These are phyloP conservation scores for Botrytis hyacinthi DNA, from an alignment of 2,329 filamentous ascomycete species.

Conservation along the genomic window DNA sequence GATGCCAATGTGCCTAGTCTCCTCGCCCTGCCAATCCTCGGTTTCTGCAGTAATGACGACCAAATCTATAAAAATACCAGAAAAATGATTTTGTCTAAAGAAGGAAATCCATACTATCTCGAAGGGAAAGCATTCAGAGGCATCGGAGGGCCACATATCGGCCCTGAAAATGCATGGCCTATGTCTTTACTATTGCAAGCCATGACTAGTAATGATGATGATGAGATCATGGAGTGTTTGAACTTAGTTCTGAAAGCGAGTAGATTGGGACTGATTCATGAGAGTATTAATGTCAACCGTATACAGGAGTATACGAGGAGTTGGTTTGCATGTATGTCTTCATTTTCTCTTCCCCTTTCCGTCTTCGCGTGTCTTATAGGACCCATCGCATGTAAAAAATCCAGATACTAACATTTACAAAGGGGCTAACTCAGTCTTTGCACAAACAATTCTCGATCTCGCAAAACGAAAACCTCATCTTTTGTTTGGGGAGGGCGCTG, in stretches of 20 bases:
- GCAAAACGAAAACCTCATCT: slow-evolving; percentile 86
- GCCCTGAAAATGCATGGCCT: slow-evolving; percentile 89
- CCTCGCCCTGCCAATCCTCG: slow-evolving; percentile 73
- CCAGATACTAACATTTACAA: neutral
- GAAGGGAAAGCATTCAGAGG: slow-evolving; percentile 74
- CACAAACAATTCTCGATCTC: slow-evolving; percentile 85
- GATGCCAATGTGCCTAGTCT: slow-evolving; percentile 85
- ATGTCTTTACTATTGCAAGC: slow-evolving; percentile 93
- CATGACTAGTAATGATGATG: slow-evolving; percentile 80
- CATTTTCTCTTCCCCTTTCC: neutral
- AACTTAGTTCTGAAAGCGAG: slow-evolving; percentile 72
- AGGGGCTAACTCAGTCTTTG: slow-evolving; percentile 94
- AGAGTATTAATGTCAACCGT: slow-evolving; percentile 81
- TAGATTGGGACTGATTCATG: slow-evolving; percentile 79
- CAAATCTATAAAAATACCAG: slow-evolving; percentile 83
- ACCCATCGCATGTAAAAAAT: neutral
- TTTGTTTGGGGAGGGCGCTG: slow-evolving; percentile 67
- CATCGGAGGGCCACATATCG: slow-evolving; percentile 78
- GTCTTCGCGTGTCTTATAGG: neutral
- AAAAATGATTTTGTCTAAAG: slow-evolving; percentile 52
- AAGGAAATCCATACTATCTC: slow-evolving; percentile 81
- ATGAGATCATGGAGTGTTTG: slow-evolving; percentile 75
- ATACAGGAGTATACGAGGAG: slow-evolving; percentile 71
- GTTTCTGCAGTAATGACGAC: slow-evolving; percentile 66
- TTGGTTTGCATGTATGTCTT: slow-evolving; percentile 77